A percentile compares a stretch with the other conserved stretches of the same genome.
These are phyloP conservation scores for Fusarium solani-melongenae DNA, from an alignment of 2,329 filamentous ascomycete species.

Conservation along the genomic window DNA sequence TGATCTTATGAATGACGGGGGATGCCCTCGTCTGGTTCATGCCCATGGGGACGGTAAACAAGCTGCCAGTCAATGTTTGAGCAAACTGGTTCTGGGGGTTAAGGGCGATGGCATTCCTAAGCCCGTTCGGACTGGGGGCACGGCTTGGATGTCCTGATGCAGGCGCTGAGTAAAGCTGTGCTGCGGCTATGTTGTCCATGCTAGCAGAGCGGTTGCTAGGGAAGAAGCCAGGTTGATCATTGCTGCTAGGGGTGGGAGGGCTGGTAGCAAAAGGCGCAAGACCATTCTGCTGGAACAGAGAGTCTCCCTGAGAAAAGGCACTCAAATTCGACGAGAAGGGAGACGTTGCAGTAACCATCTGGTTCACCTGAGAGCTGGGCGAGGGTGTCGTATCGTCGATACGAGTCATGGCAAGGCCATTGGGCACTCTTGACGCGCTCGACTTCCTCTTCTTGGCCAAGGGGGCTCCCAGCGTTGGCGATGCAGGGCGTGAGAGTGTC, in stretches of 20 bases:
- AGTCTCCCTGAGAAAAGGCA: constrained; percentile 58
- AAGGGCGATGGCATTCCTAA: constrained; percentile 59
- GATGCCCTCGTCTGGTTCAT: constrained; percentile 59
- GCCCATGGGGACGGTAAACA: constrained; percentile 63
- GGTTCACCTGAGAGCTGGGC: constrained; percentile 50
- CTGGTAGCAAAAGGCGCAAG: constrained; percentile 62
- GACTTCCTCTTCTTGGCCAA: constrained; percentile 85
- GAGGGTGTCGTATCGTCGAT: constrained; percentile 74
- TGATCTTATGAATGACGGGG: constrained; percentile 81
- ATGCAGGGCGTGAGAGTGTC: constrained; percentile 76
- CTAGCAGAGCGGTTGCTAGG: constrained; percentile 69
- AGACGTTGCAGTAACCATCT: constrained; percentile 58
- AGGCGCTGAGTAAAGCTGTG: constrained; percentile 77
- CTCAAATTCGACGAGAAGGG: constrained; percentile 63
- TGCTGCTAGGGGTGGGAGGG: constrained; percentile 74
- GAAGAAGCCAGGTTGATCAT: constrained; percentile 68
- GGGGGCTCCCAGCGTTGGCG: constrained; percentile 74
- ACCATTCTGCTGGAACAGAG: constrained; percentile 57
- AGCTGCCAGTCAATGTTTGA: constrained; percentile 59
- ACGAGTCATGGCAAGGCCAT: constrained; percentile 83
- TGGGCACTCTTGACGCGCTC: constrained; percentile 78
- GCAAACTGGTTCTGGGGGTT: constrained; percentile 57
- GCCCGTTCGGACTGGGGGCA: constrained; percentile 75
- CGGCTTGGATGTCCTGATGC: constrained; percentile 80
- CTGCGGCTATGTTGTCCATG: constrained; percentile 72